phyloP scores from a whole-genome alignment of 2,329 filamentous ascomycete genomes.

The Penicillium sclerotigenum region DNA sequence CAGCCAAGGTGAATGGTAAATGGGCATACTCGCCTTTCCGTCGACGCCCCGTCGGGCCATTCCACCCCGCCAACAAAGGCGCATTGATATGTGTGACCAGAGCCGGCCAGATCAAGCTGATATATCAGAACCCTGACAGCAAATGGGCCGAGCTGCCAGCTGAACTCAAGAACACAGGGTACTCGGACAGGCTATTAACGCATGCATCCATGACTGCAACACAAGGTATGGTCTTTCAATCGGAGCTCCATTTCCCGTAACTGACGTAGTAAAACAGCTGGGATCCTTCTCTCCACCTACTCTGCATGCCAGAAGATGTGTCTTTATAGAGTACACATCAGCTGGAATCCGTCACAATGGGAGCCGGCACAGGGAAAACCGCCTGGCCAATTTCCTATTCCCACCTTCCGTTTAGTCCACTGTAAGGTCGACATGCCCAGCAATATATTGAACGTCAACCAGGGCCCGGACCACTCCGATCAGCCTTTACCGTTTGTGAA shows the following conservation, averaged over 20 bases:
- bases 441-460: constrained; percentile 29
- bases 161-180: constrained; percentile 71
- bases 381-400: constrained; percentile 32
- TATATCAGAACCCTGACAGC: constrained; percentile 71
- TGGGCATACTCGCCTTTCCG: constrained; percentile 70
- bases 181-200: constrained; percentile 71
- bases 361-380: constrained; percentile 46
- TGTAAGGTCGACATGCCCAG: constrained; percentile 38
- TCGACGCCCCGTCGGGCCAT: constrained; percentile 65
- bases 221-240: constrained; percentile 54
- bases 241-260: constrained; percentile 8
- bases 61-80: constrained; percentile 64
- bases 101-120: constrained; percentile 68
- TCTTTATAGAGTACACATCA: constrained; percentile 68
- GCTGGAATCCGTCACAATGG: constrained; percentile 65
- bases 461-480: constrained; percentile 23
- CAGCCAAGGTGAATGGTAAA: constrained; percentile 57
- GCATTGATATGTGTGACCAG: constrained; percentile 74
- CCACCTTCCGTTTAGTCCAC: constrained; percentile 38
- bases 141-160: constrained; percentile 68
- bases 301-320: constrained; percentile 66
- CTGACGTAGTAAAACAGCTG: constrained; percentile 20
- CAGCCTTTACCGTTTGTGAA: constrained; percentile 27
- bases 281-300: constrained; percentile 41
- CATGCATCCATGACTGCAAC: constrained; percentile 75